These are phyloP conservation scores for Cercospora berteroae DNA, from an alignment of 2,329 filamentous ascomycete genomes.

Conservation along the genomic window DNA sequence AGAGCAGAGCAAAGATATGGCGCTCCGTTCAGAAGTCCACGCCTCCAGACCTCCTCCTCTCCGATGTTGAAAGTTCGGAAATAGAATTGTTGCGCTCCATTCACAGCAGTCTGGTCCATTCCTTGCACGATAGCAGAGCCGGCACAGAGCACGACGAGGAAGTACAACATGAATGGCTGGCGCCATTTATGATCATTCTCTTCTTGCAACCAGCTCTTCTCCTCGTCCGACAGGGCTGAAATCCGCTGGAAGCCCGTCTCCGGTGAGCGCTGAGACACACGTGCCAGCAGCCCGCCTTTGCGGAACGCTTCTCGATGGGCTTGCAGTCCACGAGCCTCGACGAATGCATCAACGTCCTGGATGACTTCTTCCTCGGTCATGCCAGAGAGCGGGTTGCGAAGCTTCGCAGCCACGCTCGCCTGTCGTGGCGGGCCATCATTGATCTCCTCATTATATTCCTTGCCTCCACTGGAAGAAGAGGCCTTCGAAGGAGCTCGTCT, in stretches of 20 bases:
- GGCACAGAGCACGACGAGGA: conserved; percentile 47
- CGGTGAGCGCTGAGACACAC: conserved; percentile 27
- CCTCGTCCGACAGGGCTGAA: conserved; percentile 55
- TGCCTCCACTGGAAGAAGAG: conserved; percentile 17
- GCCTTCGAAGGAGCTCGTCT: conserved; percentile 17
- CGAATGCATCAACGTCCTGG: conserved; percentile 30
- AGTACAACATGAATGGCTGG: conserved; percentile 67
- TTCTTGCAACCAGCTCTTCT: conserved; percentile 56
- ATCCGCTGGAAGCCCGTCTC: conserved; percentile 28
- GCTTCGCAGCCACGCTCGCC: conserved; percentile 27
- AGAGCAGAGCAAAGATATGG: conserved; percentile 67
- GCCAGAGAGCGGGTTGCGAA: conserved; percentile 32
- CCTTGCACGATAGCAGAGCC: conserved; percentile 57
- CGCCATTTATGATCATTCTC: conserved; percentile 68
- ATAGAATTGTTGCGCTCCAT: conserved; percentile 39
- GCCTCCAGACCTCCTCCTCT: conserved; percentile 34
- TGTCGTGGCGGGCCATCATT: conserved; percentile 16
- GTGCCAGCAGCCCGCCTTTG: conserved; percentile 30
- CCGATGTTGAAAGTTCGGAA: conserved; percentile 32
- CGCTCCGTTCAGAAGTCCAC: conserved; percentile 59
- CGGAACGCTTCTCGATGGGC: conserved; percentile 28
- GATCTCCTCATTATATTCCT: conserved; percentile 15
- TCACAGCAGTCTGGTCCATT: conserved; percentile 53
- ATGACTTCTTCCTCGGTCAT: conserved; percentile 32
- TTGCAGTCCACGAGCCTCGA: conserved; percentile 26